These are phyloP conservation scores for Backusella tuberculispora DNA, from an alignment of 192 early-diverging fungal genomes.

Conservation along the genomic window DNA sequence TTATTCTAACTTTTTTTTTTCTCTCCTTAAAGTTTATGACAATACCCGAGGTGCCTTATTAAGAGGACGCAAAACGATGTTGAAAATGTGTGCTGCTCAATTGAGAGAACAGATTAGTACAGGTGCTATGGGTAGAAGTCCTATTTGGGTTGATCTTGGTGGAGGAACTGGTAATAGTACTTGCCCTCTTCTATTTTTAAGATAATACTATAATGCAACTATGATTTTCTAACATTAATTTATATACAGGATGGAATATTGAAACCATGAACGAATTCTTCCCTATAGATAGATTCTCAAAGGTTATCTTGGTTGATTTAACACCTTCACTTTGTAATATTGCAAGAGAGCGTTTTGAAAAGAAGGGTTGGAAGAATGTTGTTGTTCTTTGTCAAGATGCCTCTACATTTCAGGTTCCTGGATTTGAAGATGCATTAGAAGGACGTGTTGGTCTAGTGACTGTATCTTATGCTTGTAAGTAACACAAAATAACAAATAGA, in stretches of 20 bases:
- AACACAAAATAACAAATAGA: background rate
- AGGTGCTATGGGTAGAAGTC: constrained; percentile 29
- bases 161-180: constrained; percentile 59
- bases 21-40: constrained; percentile 64
- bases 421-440: constrained; percentile 53
- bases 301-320: constrained; percentile 82
- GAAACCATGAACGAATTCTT: constrained; percentile 77
- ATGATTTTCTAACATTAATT: background rate
- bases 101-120: constrained; percentile 48
- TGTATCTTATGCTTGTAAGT: constrained; percentile 78
- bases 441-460: constrained; percentile 77
- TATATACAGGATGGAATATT: constrained; percentile 64
- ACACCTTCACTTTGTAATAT: constrained; percentile 81
- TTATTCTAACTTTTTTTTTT: constrained; percentile 19
- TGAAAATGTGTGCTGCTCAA: constrained; percentile 83
- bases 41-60: constrained; percentile 71
- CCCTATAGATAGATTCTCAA: constrained; percentile 75
- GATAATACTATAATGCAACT: background rate
- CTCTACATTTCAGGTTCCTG: constrained; percentile 66
- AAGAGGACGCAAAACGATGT: constrained; percentile 77
- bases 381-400: constrained; percentile 82
- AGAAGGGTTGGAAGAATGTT: constrained; percentile 81
- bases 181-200: background rate
- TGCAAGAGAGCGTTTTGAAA: constrained; percentile 74
- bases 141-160: constrained; percentile 68